A percentile compares a stretch with the other conserved stretches of the same genome.
These are phyloP conservation scores for Pythium angustatum DNA, from an alignment of 352 stramenopile genomes.

Conservation along the genomic window DNA sequence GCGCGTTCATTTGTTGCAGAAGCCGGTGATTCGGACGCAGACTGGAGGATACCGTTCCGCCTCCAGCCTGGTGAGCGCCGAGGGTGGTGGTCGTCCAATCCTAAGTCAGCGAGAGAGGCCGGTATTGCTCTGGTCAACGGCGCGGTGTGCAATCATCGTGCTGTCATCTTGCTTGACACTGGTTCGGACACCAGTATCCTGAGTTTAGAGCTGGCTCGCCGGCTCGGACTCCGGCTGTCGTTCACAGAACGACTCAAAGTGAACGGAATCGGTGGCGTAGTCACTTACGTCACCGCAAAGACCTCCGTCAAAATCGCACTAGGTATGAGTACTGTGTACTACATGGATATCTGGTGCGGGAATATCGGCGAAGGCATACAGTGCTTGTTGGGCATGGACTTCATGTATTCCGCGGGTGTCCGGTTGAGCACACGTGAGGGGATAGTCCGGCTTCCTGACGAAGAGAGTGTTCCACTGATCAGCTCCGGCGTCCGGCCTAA, in stretches of 20 bases:
- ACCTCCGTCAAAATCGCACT: conserved; percentile 27
- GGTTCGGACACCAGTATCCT: conserved; percentile 30
- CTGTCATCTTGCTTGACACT: neutral
- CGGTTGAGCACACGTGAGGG: conserved; percentile 12
- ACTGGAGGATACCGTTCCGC: conserved; percentile 12
- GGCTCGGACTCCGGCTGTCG: conserved; percentile 23
- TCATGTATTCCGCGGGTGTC: conserved; percentile 31
- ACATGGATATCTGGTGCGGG: conserved; percentile 24
- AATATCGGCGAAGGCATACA: conserved; percentile 30
- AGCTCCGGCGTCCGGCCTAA: neutral
- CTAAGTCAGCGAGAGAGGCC: neutral
- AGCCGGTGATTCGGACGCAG: neutral
- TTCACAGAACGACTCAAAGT: neutral
- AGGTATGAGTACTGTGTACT: conserved; percentile 23
- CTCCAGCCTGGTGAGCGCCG: conserved; percentile 19
- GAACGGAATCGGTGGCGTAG: conserved; percentile 14
- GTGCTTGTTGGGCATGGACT: conserved; percentile 32
- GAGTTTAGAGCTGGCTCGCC: conserved; percentile 33
- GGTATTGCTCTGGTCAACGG: conserved; percentile 18
- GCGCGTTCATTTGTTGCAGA: conserved; percentile 7
- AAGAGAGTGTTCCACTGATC: conserved; percentile 14
- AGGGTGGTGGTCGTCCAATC: conserved; percentile 20
- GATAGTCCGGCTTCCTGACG: conserved; percentile 11
- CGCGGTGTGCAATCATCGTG: conserved; percentile 14
- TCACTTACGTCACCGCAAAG: conserved; percentile 16